phyloP scores from a whole-genome alignment of 148 eudicot species.

The Vaccinium myrtillus region DNA sequence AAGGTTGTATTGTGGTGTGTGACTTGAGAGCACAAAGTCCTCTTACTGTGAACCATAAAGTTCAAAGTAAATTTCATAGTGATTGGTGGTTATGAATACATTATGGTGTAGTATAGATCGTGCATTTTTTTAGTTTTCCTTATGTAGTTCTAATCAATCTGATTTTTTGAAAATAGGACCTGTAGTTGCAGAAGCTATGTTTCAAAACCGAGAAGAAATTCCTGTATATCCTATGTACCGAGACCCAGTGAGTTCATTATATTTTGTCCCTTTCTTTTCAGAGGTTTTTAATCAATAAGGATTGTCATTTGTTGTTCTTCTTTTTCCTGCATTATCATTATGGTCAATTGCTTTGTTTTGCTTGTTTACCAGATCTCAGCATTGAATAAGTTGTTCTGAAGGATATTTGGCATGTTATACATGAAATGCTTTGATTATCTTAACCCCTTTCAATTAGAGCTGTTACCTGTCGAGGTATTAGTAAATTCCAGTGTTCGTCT shows the following conservation, averaged over 20 bases:
- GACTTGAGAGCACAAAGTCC: not conserved
- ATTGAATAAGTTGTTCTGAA: not conserved
- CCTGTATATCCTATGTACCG: constrained; percentile 86
- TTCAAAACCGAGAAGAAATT: constrained; percentile 88
- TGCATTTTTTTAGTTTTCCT: not conserved
- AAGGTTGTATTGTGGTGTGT: not conserved
- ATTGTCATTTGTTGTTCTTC: not conserved
- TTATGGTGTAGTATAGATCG: not conserved
- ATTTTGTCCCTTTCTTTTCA: constrained; percentile 5
- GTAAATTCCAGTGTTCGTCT: not conserved
- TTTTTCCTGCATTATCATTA: not conserved
- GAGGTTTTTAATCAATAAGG: not conserved
- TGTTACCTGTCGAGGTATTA: not conserved
- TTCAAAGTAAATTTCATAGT: not conserved
- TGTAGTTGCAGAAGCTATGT: constrained; percentile 96
- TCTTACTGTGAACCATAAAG: not conserved
- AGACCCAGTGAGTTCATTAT: constrained; percentile 71
- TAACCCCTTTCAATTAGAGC: not conserved
- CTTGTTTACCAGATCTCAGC: not conserved
- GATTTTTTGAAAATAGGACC: constrained; percentile 53
- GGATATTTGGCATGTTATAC: not conserved
- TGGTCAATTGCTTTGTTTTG: not conserved
- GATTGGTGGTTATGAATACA: not conserved
- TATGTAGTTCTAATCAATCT: not conserved
- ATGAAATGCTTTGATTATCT: not conserved